Evolutionary conservation across 139 green algal species (phyloP), one percentile per base, ranked within the genome.

Genomic region (Chlamydomonas schloesseri): DNA sequence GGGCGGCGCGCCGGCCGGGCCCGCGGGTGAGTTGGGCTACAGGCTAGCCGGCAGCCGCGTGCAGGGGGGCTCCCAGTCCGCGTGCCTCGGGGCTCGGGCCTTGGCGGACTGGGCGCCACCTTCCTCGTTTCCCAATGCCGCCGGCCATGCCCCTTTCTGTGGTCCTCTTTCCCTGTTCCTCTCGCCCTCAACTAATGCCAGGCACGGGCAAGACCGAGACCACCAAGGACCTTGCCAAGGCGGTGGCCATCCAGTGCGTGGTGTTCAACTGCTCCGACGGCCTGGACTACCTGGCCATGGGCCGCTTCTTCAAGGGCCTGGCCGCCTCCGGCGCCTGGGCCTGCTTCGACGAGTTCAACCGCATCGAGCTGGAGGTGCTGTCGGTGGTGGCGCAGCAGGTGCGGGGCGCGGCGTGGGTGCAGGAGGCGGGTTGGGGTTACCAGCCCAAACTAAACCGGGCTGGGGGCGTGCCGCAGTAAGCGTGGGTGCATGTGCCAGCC

Each of bases 341-440:
- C 10, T 97, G 94, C 88, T 97, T 97, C 82, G 94, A 96, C 70
- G 94, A 97, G 88, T 97, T 97, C 91, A 97, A 97, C 73, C 90
- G 94, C 62, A 94, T 95, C 62, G 90, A 95, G 88, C 87, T 95
- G 64, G 91, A 97, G 94, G 94, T 97, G 86, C 87, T 97, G 26
- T 92, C 76, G 23, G 95, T 97, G 53, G 93, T 97, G 47, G 95
- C 95, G 26, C 95, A 97, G 90, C 95, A 97, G 87, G 90, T 97
- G 55, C 47, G 90, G 9, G n/a, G 42, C 6, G n/a, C n/a, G n/a
- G n/a, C n/a, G n/a, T n/a, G n/a, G n/a, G 62, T 60, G 53, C 18
- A 60, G 15, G 15, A 60, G 15, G 53, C 18, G 15, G 53, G 18
- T 60, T 14, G 15, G 53, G 15, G 53, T 18, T 18, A 23, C 15